Base-by-base conservation (phyloP, 768 basidiomycete species). In the Russula olivacea region DNA sequence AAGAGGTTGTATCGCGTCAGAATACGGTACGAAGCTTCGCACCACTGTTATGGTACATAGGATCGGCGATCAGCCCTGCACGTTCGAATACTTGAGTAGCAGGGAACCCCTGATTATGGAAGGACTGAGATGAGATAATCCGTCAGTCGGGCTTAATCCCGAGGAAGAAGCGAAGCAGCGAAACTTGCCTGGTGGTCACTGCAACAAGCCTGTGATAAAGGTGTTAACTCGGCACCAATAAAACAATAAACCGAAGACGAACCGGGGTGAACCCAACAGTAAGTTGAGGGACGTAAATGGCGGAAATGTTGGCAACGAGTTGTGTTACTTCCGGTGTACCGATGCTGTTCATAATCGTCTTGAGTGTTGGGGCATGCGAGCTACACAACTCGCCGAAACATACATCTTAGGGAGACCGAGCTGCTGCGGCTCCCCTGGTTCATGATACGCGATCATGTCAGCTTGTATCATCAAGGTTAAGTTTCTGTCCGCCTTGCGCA, bases 371-470 rank as follows among this genome's bases (percentile, higher is more conserved):
- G 15, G 2, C 15, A 49, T n/a, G 23, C 23, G 7, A 15, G 17
- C 30, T 36, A 30, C 12, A 28, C 32, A 28, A 36, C 11, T 14
- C 23, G 48, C 53, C 6, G 25, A 53, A 17, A 77, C 83, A 56
- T 55, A 93, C 90, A 69, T 65, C 25, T 81, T 80, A 10, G 94
- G 92, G 38, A 94, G 80, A 19, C 89, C 93, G 10, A 97, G 81
- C 71, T 97, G 94, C 2, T 81, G 72, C 14, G 91, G 90, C 75
- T 97, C 94, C 30, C 81, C 81, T 0, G 84, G 83, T 21, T 77
- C 84, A 64, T 85, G 91, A 72, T 93, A 96, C 0, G 84, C 94
- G 47, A 91, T 80, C 94, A 96, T 96, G 69, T 97, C 94, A 0
- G 90, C 90, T 73, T 96, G 94, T 54, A 95, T 79, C 83, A 95